Conservation (phyloP, 106 monocot species). For the Dactylorhiza incarnata region DNA sequence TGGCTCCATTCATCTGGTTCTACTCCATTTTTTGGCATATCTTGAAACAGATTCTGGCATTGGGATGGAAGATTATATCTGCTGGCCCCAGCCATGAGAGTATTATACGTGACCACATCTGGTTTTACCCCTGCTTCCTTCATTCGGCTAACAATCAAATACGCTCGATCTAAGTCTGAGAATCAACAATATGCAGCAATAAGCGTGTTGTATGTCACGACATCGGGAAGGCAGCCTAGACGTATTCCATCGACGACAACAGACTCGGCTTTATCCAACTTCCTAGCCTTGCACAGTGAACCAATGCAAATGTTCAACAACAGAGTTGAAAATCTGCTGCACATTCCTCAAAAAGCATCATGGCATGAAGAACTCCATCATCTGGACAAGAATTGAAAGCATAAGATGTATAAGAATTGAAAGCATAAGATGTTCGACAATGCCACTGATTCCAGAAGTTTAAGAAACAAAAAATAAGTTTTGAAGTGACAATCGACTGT, state of each 20-base stretch:
- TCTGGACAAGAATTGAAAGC: neutral
- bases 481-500: too few relatives aligned
- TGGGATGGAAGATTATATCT: constrained; percentile 15
- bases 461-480: too few relatives aligned
- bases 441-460: too few relatives aligned
- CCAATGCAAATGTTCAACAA: too few relatives aligned
- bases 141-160: constrained; percentile 46
- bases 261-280: too few relatives aligned
- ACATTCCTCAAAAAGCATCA: constrained; percentile 34
- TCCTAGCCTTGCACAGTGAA: too few relatives aligned
- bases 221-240: constrained; percentile 80
- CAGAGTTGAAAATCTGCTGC: constrained; percentile 35
- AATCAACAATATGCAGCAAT: constrained; percentile 50
- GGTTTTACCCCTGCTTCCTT: constrained; percentile 52
- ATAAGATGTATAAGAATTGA: neutral
- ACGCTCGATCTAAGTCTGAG: constrained; percentile 42
- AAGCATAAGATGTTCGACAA: neutral
- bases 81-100: constrained; percentile 51
- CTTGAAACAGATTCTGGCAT: too few relatives aligned
- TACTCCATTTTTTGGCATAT: constrained; percentile 51
- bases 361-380: neutral
- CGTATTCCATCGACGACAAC: too few relatives aligned
- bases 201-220: constrained; percentile 73
- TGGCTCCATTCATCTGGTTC: constrained; percentile 63
- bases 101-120: constrained; percentile 73